phyloP scores from a whole-genome alignment of 2,329 filamentous ascomycete genomes.

The Trichoderma oligosporum region DNA sequence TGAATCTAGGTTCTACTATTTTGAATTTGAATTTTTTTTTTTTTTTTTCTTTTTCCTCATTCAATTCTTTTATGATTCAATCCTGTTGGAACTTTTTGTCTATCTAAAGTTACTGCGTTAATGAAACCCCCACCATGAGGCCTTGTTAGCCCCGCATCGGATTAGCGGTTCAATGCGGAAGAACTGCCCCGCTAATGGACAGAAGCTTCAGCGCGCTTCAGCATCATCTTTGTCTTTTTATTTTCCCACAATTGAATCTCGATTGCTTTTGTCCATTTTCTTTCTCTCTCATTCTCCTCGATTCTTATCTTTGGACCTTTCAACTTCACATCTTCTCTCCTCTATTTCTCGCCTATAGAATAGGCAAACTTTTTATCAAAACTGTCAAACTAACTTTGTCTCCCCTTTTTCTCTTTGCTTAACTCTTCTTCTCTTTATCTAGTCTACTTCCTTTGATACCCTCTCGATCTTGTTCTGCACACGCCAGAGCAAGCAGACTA shows the following conservation, averaged over 20 bases:
- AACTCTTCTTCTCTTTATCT: constrained; percentile 2
- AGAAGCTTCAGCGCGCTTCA: constrained; percentile 2
- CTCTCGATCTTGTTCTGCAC: constrained; percentile 35
- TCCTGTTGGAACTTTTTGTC: no score
- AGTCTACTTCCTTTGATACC: constrained; percentile 28
- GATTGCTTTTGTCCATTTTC: neutral
- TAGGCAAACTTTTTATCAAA: no score
- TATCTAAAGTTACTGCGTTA: no score
- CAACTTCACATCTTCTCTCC: neutral
- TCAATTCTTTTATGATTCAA: neutral
- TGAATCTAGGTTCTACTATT: no score
- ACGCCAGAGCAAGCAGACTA: constrained; percentile 35
- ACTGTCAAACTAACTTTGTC: constrained; percentile 8
- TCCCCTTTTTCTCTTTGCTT: constrained; percentile 1
- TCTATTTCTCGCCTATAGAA: neutral
- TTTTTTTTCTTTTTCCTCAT: neutral
- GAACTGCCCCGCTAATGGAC: neutral
- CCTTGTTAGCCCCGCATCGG: constrained; percentile 10
- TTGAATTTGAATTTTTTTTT: neutral
- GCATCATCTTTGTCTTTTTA: neutral
- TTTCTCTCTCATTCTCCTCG: neutral
- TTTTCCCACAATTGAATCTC: neutral
- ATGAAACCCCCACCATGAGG: neutral
- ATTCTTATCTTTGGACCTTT: neutral
- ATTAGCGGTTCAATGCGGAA: constrained; percentile 10